Evolutionary conservation across 345 rosid species (phyloP).

Genomic region (Anastatica hierochuntica): DNA sequence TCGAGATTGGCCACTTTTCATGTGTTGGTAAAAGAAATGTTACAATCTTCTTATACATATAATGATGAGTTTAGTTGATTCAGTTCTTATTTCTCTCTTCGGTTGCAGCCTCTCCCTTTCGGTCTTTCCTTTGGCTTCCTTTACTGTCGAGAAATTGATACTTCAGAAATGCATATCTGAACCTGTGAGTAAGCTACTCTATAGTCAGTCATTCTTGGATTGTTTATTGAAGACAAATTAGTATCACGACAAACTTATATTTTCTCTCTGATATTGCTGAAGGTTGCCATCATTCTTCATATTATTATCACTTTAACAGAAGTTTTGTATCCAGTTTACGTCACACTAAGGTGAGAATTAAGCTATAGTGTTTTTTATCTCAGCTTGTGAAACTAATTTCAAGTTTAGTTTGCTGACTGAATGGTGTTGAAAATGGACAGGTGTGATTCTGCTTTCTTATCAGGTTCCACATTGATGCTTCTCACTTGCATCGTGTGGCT

Average conservation of each 20-base stretch:
- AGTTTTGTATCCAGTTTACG: constrained; percentile 67
- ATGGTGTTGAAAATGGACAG: constrained; percentile 38
- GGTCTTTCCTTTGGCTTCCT: constrained; percentile 67
- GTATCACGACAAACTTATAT: not conserved
- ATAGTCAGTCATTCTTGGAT: not conserved
- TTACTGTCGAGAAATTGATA: constrained; percentile 63
- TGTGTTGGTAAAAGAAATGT: constrained; percentile 67
- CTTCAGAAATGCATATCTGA: constrained; percentile 46
- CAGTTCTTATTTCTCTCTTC: not conserved
- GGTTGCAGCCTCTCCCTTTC: constrained; percentile 79
- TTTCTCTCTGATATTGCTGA: constrained; percentile 24
- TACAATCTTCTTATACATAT: not conserved
- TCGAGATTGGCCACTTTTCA: constrained; percentile 95
- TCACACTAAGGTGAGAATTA: constrained; percentile 64
- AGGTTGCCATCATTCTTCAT: constrained; percentile 61
- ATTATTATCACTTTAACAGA: constrained; percentile 54
- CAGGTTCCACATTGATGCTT: constrained; percentile 85
- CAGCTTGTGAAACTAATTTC: constrained; percentile 1
- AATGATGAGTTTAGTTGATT: not conserved
- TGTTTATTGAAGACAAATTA: not conserved
- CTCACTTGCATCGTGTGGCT: constrained; percentile 95
- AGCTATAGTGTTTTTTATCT: not conserved
- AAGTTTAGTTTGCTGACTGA: not conserved
- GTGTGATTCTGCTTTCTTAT: constrained; percentile 80
- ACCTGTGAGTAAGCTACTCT: constrained; percentile 41